Percentiles rank a stretch among this genome's conserved stretches.
Evolutionary conservation across 176 grass and related monocot species (phyloP).

Genomic region (Dactylis glomerata): DNA sequence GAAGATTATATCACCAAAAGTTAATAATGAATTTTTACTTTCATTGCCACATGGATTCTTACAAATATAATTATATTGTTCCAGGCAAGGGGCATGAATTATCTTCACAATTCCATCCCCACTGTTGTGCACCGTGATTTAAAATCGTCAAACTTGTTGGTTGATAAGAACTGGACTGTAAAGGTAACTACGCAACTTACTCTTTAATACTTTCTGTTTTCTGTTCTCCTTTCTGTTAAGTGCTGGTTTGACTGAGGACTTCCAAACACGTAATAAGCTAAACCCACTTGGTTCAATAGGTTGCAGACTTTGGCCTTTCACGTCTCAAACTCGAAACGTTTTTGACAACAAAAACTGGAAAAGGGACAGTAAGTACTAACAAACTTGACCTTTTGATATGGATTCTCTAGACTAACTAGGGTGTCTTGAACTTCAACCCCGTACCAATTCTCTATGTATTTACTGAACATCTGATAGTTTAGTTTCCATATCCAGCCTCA

Average conservation of each 20-base stretch:
- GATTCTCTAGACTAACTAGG: background rate
- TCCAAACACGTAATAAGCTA: background rate
- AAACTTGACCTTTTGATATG: constrained; percentile 8
- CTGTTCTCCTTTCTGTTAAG: background rate
- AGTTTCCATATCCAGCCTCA: constrained; percentile 61
- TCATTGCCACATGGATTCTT: constrained; percentile 1
- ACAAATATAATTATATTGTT: background rate
- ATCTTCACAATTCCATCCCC: constrained; percentile 84
- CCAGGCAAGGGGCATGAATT: constrained; percentile 95
- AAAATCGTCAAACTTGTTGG: constrained; percentile 94
- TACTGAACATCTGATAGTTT: constrained; percentile 21
- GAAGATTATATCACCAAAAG: background rate
- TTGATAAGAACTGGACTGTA: constrained; percentile 97
- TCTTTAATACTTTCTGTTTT: background rate
- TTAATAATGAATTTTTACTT: constrained; percentile 2
- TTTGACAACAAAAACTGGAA: constrained; percentile 79
- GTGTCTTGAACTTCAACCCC: constrained; percentile 6
- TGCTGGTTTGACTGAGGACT: background rate
- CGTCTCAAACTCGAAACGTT: constrained; percentile 80
- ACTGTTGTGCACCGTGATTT: constrained; percentile 89
- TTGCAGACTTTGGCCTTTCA: constrained; percentile 96
- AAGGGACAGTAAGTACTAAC: constrained; percentile 80
- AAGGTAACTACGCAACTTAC: constrained; percentile 51
- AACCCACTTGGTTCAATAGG: constrained; percentile 40
- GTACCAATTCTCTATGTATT: constrained; percentile 18